A percentile compares a stretch with the other conserved stretches of the same genome.
phyloP scores from a whole-genome alignment of 2,329 filamentous ascomycete species.

The Aspergillus cejpii region DNA sequence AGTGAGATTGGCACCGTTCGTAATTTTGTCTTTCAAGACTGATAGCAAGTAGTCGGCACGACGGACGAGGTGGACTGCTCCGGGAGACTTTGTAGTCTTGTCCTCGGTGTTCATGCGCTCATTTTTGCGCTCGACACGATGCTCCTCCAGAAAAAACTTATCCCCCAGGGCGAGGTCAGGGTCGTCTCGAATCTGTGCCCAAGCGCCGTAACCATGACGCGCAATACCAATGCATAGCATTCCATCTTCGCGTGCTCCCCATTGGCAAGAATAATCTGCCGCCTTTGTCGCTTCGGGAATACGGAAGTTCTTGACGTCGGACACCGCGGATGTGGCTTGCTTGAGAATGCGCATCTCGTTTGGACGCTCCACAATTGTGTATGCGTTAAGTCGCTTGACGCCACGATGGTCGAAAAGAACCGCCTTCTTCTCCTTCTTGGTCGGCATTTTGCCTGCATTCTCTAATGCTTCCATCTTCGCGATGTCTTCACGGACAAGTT shows the following conservation, averaged over 20 bases:
- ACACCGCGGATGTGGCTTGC: constrained; percentile 56
- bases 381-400: constrained; percentile 90
- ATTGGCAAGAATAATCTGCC: constrained; percentile 82
- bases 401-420: constrained; percentile 91
- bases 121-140: constrained; percentile 96
- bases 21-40: constrained; percentile 82
- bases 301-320: constrained; percentile 73
- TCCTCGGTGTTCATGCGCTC: constrained; percentile 64
- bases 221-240: constrained; percentile 95
- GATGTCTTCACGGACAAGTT: constrained; percentile 67
- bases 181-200: constrained; percentile 91
- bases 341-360: constrained; percentile 79
- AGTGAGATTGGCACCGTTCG: constrained; percentile 55
- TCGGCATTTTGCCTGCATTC: constrained; percentile 69
- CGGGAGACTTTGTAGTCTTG: constrained; percentile 66
- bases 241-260: constrained; percentile 89
- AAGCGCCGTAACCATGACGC: constrained; percentile 89
- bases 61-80: constrained; percentile 93
- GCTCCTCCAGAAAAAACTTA: constrained; percentile 94
- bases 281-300: constrained; percentile 87
- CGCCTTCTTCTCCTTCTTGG: constrained; percentile 96
- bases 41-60: constrained; percentile 91
- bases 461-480: constrained; percentile 58
- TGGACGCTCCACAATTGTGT: constrained; percentile 87
- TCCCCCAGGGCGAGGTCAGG: constrained; percentile 74